These are phyloP conservation scores for Orbilia oligospora DNA, from an alignment of 2,329 filamentous ascomycete species.

Conservation along the genomic window DNA sequence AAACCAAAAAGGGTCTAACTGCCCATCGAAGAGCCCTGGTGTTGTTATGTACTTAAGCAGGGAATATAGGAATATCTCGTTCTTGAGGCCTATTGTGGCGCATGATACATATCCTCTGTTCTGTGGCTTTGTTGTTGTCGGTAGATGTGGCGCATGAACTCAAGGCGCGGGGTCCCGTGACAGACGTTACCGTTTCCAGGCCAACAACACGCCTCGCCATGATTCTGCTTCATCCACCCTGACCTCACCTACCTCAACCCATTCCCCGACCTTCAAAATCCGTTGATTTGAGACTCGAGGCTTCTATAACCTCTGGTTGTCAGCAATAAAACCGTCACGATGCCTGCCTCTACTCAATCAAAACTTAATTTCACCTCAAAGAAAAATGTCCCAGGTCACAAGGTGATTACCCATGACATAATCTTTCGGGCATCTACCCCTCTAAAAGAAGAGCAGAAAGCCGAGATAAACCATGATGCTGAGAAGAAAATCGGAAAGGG, in stretches of 20 bases:
- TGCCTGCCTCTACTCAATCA: constrained; percentile 56
- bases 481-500: constrained; percentile 10
- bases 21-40: not conserved
- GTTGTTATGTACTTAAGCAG: not conserved
- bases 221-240: not conserved
- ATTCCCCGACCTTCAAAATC: not conserved
- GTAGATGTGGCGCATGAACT: not conserved
- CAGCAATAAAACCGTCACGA: not conserved
- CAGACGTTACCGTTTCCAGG: constrained; percentile 24
- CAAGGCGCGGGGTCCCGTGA: constrained; percentile 3
- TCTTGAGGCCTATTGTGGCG: no score
- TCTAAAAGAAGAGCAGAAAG: not conserved
- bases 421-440: constrained; percentile 7
- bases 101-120: no score
- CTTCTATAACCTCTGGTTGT: not conserved
- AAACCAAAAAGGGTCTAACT: not conserved
- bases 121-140: not conserved
- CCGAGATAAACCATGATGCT: constrained; percentile 60
- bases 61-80: no score
- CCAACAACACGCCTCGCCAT: constrained; percentile 15
- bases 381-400: constrained; percentile 44
- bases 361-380: constrained; percentile 54
- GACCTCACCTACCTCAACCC: not conserved
- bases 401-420: constrained; percentile 63
- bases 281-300: not conserved